A percentile compares a stretch with the other conserved stretches of the same genome.
Conservation (phyloP, 371 early-diverging fungal genomes). For the Rhizomucor pusillus region DNA sequence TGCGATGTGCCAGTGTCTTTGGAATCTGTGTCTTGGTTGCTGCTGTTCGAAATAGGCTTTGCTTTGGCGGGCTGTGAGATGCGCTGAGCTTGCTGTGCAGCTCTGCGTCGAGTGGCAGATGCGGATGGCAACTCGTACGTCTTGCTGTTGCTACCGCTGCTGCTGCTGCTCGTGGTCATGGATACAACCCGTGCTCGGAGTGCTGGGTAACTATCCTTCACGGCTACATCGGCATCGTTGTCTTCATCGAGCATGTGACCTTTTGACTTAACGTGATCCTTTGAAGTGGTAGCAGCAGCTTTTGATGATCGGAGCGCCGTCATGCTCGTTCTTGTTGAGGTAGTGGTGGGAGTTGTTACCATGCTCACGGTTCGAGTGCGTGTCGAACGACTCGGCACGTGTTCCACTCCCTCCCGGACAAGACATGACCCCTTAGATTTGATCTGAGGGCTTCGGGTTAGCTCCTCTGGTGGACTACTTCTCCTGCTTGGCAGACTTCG, state of each 20-base stretch:
- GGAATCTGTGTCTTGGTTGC: not conserved
- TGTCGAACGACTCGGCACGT: constrained; percentile 8
- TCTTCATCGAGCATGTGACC: constrained; percentile 2
- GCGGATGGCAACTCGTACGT: not conserved
- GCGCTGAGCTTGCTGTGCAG: constrained; percentile 1
- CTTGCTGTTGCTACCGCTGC: not conserved
- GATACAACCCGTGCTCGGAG: constrained; percentile 14
- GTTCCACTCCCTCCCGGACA: not conserved
- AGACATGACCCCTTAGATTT: no score
- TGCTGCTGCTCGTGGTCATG: constrained; percentile 7
- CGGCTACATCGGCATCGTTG: not conserved
- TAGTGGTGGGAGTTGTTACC: not conserved
- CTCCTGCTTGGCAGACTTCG: not conserved
- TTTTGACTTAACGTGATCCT: no score
- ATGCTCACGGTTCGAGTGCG: constrained; percentile 13
- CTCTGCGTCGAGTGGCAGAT: constrained; percentile 2
- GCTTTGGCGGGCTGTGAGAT: no score
- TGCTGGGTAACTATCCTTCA: not conserved
- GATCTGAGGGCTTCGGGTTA: no score
- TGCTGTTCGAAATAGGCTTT: not conserved
- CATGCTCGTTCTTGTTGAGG: not conserved
- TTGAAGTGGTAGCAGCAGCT: no score
- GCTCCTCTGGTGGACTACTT: not conserved
- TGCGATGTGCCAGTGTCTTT: constrained; percentile 8
- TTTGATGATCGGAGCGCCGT: not conserved